Percentiles rank a stretch among this genome's conserved stretches.
Conservation (phyloP, 495 filamentous ascomycete genomes). For the Daldinia loculata region DNA sequence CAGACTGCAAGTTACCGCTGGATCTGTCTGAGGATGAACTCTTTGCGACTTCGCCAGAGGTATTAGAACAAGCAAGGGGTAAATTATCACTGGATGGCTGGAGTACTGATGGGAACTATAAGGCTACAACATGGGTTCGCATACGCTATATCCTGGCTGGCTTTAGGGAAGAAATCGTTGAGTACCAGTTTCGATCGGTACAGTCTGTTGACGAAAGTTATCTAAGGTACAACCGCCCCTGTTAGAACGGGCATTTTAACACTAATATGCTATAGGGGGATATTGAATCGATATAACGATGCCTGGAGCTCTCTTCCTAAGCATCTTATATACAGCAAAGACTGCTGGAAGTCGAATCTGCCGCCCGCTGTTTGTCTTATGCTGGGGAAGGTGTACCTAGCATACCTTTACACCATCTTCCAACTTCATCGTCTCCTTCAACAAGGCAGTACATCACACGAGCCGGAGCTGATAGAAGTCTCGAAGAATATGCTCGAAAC, state of each 20-base stretch:
- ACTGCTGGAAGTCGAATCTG: background rate
- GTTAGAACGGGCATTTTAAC: background rate
- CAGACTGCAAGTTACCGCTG: background rate
- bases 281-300: background rate
- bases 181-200: background rate
- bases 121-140: background rate
- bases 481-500: background rate
- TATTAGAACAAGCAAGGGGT: background rate
- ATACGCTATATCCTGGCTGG: background rate
- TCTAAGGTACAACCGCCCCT: background rate
- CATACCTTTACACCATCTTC: background rate
- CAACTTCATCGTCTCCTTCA: background rate
- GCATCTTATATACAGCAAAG: background rate
- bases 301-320: background rate
- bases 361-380: background rate
- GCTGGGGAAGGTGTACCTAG: background rate
- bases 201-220: background rate
- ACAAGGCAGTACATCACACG: background rate
- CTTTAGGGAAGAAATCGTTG: background rate
- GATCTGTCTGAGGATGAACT: background rate
- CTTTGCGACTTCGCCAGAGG: background rate
- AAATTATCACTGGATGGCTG: background rate
- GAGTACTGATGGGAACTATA: background rate
- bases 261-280: background rate
- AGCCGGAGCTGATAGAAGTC: background rate